A percentile compares a stretch with the other conserved stretches of the same genome.
These are phyloP conservation scores for Nannochloropsis gaditana DNA, from an alignment of 108 stramenopile species.

Conservation along the genomic window DNA sequence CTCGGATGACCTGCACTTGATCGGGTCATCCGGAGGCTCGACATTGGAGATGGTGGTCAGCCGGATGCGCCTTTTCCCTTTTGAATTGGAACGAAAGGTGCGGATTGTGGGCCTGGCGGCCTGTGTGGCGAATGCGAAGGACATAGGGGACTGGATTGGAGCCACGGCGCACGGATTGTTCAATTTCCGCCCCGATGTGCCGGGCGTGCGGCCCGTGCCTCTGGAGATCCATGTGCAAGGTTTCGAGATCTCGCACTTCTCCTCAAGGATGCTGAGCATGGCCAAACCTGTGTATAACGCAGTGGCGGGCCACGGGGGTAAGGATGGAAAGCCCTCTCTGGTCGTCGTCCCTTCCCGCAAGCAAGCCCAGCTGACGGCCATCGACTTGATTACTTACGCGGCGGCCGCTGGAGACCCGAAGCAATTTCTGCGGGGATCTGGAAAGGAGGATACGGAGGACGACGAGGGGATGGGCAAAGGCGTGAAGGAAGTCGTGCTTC, in stretches of 20 bases:
- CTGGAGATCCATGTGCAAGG: conserved; percentile 86
- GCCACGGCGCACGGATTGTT: conserved; percentile 73
- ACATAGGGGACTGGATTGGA: conserved; percentile 97
- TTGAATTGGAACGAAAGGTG: conserved; percentile 35
- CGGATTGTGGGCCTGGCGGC: conserved; percentile 80
- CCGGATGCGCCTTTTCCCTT: conserved; percentile 81
- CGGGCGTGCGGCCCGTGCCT: conserved; percentile 70
- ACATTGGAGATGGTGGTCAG: conserved; percentile 88
- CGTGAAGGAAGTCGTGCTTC: conserved; percentile 72
- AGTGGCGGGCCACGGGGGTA: conserved; percentile 42
- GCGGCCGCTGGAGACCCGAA: conserved; percentile 46
- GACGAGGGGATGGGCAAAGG: conserved; percentile 20
- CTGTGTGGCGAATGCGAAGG: conserved; percentile 90
- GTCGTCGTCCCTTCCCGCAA: conserved; percentile 89
- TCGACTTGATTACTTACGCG: conserved; percentile 90
- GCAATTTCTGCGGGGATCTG: conserved; percentile 20
- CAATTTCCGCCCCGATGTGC: conserved; percentile 80
- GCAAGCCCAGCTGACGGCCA: conserved; percentile 93
- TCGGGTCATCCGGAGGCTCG: conserved; percentile 72
- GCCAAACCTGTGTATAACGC: conserved; percentile 88
- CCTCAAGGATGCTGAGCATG: conserved; percentile 85
- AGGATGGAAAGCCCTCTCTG: conserved; percentile 64
- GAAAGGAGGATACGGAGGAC: conserved; percentile 26
- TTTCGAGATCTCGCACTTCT: conserved; percentile 85
- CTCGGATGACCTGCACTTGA: conserved; percentile 93